These are phyloP conservation scores for Wickerhamomyces bovis DNA, from an alignment of 805 yeast species.

Conservation along the genomic window DNA sequence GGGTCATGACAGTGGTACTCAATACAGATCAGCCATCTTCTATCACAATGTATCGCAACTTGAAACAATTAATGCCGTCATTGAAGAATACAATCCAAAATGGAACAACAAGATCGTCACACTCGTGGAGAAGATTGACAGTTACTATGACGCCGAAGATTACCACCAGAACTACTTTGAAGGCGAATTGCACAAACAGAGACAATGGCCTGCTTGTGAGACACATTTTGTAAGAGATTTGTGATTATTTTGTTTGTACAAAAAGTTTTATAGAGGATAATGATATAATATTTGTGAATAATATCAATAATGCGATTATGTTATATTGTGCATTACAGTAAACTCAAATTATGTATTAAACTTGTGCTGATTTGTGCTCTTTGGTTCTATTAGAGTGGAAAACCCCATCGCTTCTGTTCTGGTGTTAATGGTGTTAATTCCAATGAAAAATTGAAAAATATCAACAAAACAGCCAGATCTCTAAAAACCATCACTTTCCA, in stretches of 20 bases:
- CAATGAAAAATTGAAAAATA: not conserved
- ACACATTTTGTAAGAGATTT: slow-evolving; percentile 66
- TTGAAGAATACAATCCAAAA: slow-evolving; percentile 53
- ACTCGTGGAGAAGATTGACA: slow-evolving; percentile 51
- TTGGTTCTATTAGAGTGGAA: too few relatives aligned
- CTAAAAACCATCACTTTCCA: too few relatives aligned
- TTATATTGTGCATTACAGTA: too few relatives aligned
- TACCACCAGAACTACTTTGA: slow-evolving; percentile 80
- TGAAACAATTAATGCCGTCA: slow-evolving; percentile 37
- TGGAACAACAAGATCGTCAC: slow-evolving; percentile 70
- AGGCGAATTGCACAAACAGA: slow-evolving; percentile 5
- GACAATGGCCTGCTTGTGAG: slow-evolving; percentile 45
- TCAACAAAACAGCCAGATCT: not conserved
- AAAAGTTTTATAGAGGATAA: too few relatives aligned
- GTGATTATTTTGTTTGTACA: slow-evolving; percentile 5
- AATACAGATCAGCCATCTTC: slow-evolving; percentile 82
- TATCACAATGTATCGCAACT: slow-evolving; percentile 46
- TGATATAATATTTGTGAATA: too few relatives aligned
- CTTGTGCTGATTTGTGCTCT: too few relatives aligned
- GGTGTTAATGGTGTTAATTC: too few relatives aligned
- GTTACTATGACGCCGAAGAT: slow-evolving; percentile 88
- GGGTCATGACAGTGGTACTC: slow-evolving; percentile 87
- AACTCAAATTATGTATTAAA: too few relatives aligned
- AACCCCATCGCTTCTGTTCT: too few relatives aligned
- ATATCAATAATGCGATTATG: too few relatives aligned